Conservation (phyloP, 129 eudicot genomes). For the Tanacetum coccineum region DNA sequence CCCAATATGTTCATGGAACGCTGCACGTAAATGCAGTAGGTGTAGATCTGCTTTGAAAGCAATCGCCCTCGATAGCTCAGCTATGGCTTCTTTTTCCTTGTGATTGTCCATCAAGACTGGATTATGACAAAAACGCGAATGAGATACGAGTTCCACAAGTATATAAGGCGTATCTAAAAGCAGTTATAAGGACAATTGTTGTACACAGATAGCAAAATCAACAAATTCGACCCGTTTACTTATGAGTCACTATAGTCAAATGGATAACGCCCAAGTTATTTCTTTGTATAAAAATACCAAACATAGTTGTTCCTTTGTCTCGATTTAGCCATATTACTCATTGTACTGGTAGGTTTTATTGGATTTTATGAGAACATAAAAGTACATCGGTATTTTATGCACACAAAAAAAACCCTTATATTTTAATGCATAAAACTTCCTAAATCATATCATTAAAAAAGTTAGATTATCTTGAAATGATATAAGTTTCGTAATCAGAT, state of each 20-base stretch:
- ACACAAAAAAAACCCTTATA: too few relatives aligned
- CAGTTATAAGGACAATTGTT: neutral
- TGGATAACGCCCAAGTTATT: too few relatives aligned
- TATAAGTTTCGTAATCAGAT: too few relatives aligned
- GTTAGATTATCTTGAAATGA: too few relatives aligned
- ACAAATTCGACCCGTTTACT: neutral
- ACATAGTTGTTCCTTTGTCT: too few relatives aligned
- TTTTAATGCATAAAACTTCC: too few relatives aligned
- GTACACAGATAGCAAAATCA: neutral
- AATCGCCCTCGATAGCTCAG: slow-evolving; percentile 84
- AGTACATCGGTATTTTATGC: too few relatives aligned
- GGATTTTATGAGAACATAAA: too few relatives aligned
- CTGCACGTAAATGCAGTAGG: slow-evolving; percentile 82
- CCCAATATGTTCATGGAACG: slow-evolving; percentile 93
- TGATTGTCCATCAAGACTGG: slow-evolving; percentile 94
- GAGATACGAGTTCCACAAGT: neutral
- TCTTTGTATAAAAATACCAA: too few relatives aligned
- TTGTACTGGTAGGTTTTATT: too few relatives aligned
- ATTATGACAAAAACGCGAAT: slow-evolving; percentile 13
- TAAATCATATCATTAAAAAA: too few relatives aligned
- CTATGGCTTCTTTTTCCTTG: slow-evolving; percentile 92
- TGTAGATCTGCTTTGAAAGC: slow-evolving; percentile 94
- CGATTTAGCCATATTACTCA: too few relatives aligned
- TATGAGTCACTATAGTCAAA: neutral
- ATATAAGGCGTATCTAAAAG: slow-evolving; percentile 8